Base-by-base conservation (phyloP, 768 basidiomycete genomes). In the Suillus americanus region DNA sequence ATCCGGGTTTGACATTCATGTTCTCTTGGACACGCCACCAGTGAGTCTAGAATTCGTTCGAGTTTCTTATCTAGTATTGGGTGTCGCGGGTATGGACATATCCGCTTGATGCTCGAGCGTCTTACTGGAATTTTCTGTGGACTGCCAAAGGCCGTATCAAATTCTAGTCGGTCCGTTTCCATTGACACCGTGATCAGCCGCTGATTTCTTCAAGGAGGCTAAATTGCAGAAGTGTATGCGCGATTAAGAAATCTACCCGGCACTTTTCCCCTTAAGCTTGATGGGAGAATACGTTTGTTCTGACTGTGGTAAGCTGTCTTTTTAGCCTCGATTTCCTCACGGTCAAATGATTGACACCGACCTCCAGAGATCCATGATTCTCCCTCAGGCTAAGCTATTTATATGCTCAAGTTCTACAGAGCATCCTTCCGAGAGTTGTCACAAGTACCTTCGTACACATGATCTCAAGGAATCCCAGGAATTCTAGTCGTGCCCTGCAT, bases 251-350 rank as follows among this genome's bases (percentile, higher is more conserved):
- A 20, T 20, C 18, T 37, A 60, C 3, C 13, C 28, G 48, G 35
- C 16, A 30, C 62, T 35, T 60, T 56, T 40, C 57, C 56, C 54
- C 40, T 33, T 38, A 38, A 38, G 37, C 37, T 38, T 35, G 51
- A 53, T 53, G 62, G 61, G 48, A 35, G 23, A 33, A 38, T 55
- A 25, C 38, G 23, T 55, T 53, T 57, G 56, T 57, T 40, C 56
- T 40, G 38, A 40, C 56, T 38, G 56, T 38, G 37, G 56, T 57
- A 57, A 57, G 55, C 60, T 54, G 61, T 53, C 61, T 62, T 25
- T 46, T 37, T 54, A 33, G n/a, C n/a, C 33, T 33, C 33, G 16
- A 35, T 37, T 55, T 56, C 55, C 37, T 40, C 38, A 59, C 55
- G 55, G 7, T 16, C 55, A 14, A 59, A 12, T 20, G 18, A 41